Evolutionary conservation across 768 basidiomycete genomes (phyloP).

Genomic region (Psilocybe sp.): DNA sequence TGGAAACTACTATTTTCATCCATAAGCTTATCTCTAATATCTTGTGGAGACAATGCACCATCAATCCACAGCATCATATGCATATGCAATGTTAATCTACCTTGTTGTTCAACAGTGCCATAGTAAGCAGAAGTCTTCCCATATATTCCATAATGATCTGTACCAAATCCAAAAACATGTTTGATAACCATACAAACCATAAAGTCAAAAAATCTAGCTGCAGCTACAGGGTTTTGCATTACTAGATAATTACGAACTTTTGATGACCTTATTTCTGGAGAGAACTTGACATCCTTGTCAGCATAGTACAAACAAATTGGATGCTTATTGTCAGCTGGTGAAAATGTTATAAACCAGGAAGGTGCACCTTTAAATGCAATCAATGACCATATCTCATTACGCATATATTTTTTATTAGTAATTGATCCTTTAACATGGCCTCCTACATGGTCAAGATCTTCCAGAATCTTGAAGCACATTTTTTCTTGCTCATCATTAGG

Average conservation of each 20-base stretch:
- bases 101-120: too few relatives aligned
- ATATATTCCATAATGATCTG: background rate
- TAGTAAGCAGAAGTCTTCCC: too few relatives aligned
- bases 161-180: conserved; percentile 22
- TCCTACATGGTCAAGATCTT: conserved; percentile 25
- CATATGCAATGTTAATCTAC: too few relatives aligned
- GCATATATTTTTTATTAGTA: conserved; percentile 22
- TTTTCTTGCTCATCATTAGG: conserved; percentile 18
- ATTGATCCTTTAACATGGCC: conserved; percentile 22
- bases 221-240: conserved; percentile 13
- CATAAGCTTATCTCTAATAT: too few relatives aligned
- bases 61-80: too few relatives aligned
- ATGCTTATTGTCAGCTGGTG: conserved; percentile 29
- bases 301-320: conserved; percentile 34
- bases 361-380: conserved; percentile 25
- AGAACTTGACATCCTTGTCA: conserved; percentile 18
- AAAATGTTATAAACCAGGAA: conserved; percentile 34
- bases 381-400: conserved; percentile 30
- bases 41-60: too few relatives aligned
- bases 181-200: conserved; percentile 27
- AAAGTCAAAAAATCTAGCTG: conserved; percentile 27
- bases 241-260: conserved; percentile 2
- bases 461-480: conserved; percentile 18
- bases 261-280: conserved; percentile 3
- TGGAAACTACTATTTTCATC: too few relatives aligned